phyloP scores from a whole-genome alignment of 2,329 filamentous ascomycete species.

The Pseudocercospora eumusae region DNA sequence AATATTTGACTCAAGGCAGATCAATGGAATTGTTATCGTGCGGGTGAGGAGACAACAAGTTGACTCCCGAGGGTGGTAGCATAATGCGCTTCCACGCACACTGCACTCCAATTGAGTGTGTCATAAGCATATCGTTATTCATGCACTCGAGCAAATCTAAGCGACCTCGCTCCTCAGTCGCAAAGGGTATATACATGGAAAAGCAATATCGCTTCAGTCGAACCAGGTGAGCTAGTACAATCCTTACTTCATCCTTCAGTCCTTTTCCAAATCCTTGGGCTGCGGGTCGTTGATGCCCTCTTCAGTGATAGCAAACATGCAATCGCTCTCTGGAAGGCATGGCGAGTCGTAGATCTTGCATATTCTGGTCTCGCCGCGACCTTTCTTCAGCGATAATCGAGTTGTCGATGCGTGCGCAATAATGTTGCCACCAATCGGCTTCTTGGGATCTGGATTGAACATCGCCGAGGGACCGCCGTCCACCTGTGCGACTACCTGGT shows the following conservation, averaged over 20 bases:
- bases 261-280: conserved; percentile 93
- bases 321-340: conserved; percentile 93
- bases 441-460: conserved; percentile 99
- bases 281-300: conserved; percentile 95
- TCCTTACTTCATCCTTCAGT: conserved; percentile 40
- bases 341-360: conserved; percentile 99
- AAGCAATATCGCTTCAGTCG: neutral
- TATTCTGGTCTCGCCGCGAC: conserved; percentile 88
- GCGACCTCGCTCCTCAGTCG: neutral
- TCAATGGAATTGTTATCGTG: neutral
- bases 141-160: conserved; percentile 10
- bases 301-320: conserved; percentile 93
- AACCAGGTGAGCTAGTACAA: neutral
- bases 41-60: neutral
- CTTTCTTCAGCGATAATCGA: conserved; percentile 91
- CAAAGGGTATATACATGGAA: conserved; percentile 10
- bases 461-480: conserved; percentile 94
- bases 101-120: neutral
- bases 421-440: conserved; percentile 97
- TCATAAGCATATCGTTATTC: conserved; percentile 1
- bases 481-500: conserved; percentile 97
- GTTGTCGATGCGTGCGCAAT: conserved; percentile 98
- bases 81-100: neutral
- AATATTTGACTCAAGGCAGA: neutral
- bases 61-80: neutral